A percentile compares a stretch with the other conserved stretches of the same genome.
Evolutionary conservation across 164 flowering plant genomes (phyloP).

Genomic region (Kalanchoe fedtschenkoi): DNA sequence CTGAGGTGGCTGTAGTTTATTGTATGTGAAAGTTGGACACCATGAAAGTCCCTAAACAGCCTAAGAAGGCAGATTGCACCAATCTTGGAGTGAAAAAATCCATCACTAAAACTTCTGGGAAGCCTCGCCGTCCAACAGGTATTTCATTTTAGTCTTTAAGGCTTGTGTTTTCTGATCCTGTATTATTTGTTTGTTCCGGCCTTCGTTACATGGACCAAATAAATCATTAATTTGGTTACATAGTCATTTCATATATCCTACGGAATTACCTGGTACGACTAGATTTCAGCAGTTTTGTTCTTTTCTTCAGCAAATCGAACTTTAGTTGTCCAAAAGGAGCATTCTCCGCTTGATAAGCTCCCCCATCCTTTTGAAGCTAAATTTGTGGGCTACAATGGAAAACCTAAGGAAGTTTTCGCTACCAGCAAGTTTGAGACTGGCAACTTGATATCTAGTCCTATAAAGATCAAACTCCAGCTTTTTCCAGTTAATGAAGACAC

Average conservation of each 20-base stretch:
- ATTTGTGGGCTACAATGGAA: background rate
- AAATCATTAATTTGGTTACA: no score
- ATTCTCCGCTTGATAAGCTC: background rate
- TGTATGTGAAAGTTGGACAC: background rate
- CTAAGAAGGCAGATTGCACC: background rate
- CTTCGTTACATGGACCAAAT: background rate
- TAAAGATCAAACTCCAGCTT: slow-evolving; percentile 58
- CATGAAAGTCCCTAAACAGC: background rate
- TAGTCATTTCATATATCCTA: no score
- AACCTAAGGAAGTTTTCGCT: background rate
- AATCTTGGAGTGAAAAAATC: background rate
- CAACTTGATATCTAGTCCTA: slow-evolving; percentile 13
- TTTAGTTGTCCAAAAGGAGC: background rate
- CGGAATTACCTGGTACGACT: no score
- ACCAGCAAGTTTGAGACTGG: slow-evolving; percentile 5
- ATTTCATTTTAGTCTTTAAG: background rate
- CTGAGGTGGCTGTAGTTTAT: no score
- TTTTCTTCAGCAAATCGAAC: background rate
- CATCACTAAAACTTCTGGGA: background rate
- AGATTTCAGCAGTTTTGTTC: no score
- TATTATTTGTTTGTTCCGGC: background rate
- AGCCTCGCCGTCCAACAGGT: background rate
- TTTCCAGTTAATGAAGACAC: slow-evolving; percentile 56
- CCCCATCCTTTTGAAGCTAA: background rate
- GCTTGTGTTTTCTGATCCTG: background rate